Conservation (phyloP, 345 rosid genomes). For the Xanthoceras sorbifolium region DNA sequence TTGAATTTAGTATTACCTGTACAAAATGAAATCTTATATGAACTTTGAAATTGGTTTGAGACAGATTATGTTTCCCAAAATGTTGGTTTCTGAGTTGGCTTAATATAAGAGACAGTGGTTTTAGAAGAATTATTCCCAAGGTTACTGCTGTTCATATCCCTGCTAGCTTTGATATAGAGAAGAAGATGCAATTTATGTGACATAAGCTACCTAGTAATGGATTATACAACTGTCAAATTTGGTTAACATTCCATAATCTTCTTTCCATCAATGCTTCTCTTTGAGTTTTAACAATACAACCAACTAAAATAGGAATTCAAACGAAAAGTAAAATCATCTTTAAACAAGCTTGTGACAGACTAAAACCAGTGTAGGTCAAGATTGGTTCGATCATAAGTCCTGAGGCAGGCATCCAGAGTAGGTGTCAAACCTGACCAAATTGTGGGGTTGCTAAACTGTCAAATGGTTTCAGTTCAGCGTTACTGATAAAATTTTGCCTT, state of each 20-base stretch:
- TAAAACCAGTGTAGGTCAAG: neutral
- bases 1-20: neutral
- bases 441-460: neutral
- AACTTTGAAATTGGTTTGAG: constrained; percentile 1
- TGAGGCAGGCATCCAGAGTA: neutral
- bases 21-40: neutral
- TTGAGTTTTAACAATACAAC: neutral
- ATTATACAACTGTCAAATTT: neutral
- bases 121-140: neutral
- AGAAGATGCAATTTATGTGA: neutral
- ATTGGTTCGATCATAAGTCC: no score
- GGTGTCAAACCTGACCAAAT: neutral
- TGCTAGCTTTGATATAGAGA: neutral
- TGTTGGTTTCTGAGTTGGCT: neutral
- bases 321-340: neutral
- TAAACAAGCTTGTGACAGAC: neutral
- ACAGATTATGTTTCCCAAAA: neutral
- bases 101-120: neutral
- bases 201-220: neutral
- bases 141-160: neutral
- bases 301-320: neutral
- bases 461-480: neutral
- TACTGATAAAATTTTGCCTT: neutral
- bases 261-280: neutral
- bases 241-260: neutral